phyloP scores from a whole-genome alignment of 1,284 basidiomycete genomes.

The Stygiomarasmius scandens region DNA sequence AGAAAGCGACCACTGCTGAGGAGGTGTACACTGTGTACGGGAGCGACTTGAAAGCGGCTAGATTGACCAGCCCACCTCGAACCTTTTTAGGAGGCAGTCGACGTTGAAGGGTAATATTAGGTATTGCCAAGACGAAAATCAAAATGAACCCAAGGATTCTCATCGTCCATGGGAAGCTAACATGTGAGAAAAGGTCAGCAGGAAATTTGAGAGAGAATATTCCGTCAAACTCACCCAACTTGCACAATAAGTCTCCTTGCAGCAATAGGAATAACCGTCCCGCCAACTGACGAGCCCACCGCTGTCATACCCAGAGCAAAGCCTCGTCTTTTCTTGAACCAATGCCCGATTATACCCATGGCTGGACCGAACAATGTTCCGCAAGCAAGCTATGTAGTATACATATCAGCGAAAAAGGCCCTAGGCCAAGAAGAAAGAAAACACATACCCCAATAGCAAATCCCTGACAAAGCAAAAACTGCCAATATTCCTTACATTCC shows the following conservation, averaged over 20 bases:
- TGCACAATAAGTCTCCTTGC: constrained; percentile 37
- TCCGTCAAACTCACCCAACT: constrained; percentile 34
- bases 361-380: constrained; percentile 28
- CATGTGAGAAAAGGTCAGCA: neutral
- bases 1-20: constrained; percentile 48
- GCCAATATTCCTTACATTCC: constrained; percentile 53
- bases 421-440: neutral
- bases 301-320: constrained; percentile 24
- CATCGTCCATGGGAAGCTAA: constrained; percentile 57
- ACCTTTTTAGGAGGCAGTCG: constrained; percentile 52
- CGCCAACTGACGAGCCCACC: constrained; percentile 26
- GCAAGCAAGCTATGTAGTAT: constrained; percentile 13
- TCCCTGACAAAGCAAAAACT: constrained; percentile 52
- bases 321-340: constrained; percentile 29
- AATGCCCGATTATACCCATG: constrained; percentile 36
- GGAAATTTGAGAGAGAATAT: neutral
- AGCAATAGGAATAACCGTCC: constrained; percentile 39
- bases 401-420: too few relatives aligned
- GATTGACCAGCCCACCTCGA: constrained; percentile 53
- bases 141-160: constrained; percentile 53
- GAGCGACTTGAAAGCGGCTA: constrained; percentile 47
- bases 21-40: constrained; percentile 47
- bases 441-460: constrained; percentile 41
- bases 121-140: constrained; percentile 37
- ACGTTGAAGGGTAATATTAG: constrained; percentile 45